Base-by-base conservation (phyloP, 1,284 basidiomycete species). In the Neolentinus lepideus region DNA sequence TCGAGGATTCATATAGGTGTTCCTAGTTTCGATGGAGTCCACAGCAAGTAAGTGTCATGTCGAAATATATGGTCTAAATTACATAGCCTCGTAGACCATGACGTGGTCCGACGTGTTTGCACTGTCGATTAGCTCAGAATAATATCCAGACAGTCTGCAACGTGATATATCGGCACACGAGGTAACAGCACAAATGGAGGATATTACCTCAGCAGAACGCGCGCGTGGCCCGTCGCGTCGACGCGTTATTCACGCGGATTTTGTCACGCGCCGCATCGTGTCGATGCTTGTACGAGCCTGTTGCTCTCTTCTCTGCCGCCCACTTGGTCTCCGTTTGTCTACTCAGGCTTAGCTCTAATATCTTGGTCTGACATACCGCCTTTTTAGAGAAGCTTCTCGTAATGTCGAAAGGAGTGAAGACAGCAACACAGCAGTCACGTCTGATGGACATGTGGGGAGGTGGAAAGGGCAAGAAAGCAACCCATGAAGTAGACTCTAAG, bases 401-500 rank as follows among this genome's bases (percentile, higher is more conserved):
- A 53, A 86, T 88, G 83, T 84, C 88, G 0, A 77, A 78, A 59
- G 76, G 75, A 38, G 66, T 69, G 45, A 89, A 87, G 67, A 62
- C 78, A 25, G 68, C 84, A 1, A 84, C 85, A 9, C 87, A 89
- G 59, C 88, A 90, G 67, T 75, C 87, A 21, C 89, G 73, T 62
- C 76, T 92, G 31, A 76, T 79, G 58, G 86, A 90, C 57, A 76
- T 88, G 74, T 91, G 87, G 85, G 74, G 74, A 36, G 74, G 71
- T 59, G 75, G 75, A 36, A 83, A 81, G 67, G 71, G 73, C 48
- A 57, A 58, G 27, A 58, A 61, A 22, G 60, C 57, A n/a, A 53
- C 10, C 12, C 55, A 58, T 9, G 56, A 47, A 19, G 45, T 53
- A 29, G 58, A 61, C 14, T 35, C 59, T 14, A 60, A 65, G 59